A percentile compares a stretch with the other conserved stretches of the same genome.
Evolutionary conservation across 768 basidiomycete genomes (phyloP).

Genomic region (Agaricus subrufescens): DNA sequence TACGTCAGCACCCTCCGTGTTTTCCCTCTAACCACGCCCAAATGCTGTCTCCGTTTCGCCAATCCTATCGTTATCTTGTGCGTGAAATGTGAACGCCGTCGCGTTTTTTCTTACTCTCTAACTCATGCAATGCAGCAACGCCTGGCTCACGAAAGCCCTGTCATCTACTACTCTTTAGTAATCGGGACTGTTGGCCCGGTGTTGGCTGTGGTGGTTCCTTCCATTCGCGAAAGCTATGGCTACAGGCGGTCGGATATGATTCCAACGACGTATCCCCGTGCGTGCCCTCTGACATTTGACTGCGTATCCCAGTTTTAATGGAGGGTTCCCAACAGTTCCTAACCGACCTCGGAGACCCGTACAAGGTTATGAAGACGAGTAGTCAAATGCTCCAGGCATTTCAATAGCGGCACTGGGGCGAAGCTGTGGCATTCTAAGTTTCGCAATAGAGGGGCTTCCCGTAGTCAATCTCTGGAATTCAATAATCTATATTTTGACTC

Average conservation of each 20-base stretch:
- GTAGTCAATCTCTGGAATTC: not conserved
- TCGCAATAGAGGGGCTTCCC: not conserved
- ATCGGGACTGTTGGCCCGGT: slow-evolving; percentile 75
- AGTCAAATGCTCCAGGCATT: not conserved
- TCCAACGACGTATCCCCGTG: slow-evolving; percentile 78
- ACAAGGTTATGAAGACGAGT: slow-evolving; percentile 70
- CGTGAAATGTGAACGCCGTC: not conserved
- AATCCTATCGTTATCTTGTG: slow-evolving; percentile 49
- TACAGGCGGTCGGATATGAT: slow-evolving; percentile 63
- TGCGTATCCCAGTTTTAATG: not conserved
- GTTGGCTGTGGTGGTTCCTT: slow-evolving; percentile 71
- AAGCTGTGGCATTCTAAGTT: not conserved
- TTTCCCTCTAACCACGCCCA: slow-evolving; percentile 20
- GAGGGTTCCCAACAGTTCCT: slow-evolving; percentile 44
- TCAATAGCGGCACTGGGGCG: not conserved
- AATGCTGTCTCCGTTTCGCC: slow-evolving; percentile 41
- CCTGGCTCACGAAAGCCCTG: slow-evolving; percentile 85
- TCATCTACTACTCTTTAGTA: slow-evolving; percentile 82
- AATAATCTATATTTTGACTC: too few relatives aligned
- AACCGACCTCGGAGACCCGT: slow-evolving; percentile 65
- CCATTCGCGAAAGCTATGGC: slow-evolving; percentile 71
- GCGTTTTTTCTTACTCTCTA: not conserved
- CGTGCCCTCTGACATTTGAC: slow-evolving; percentile 23
- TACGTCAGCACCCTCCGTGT: slow-evolving; percentile 7
- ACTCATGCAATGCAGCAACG: slow-evolving; percentile 58